Evolutionary conservation across 1,284 basidiomycete genomes (phyloP), one percentile per base, ranked within the genome.

Genomic region (Ceratobasidium sp.): DNA sequence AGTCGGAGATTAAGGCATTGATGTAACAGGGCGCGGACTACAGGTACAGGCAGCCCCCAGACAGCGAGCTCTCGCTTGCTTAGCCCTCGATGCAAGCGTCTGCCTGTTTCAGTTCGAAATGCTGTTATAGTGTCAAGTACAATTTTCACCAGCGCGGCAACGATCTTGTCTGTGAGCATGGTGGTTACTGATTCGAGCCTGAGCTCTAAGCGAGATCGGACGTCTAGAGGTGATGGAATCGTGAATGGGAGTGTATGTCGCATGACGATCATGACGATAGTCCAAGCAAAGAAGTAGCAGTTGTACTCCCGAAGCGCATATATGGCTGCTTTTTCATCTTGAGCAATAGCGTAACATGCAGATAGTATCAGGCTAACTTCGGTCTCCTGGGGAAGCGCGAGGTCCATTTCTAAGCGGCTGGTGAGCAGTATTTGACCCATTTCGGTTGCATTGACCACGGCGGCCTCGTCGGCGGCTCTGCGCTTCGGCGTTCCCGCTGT

Each of bases 201-300:
- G 1, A 20, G 2, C 0, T 9, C 2, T 15, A 75, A 26, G 28
- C 71, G 59, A 5, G n/a, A 15, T 23, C 12, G 7, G 23, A 52
- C 33, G 9, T 26, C 71, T 5, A 33, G 59, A 33, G 48, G 42
- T 2, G 71, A 65, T 5, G 71, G 71, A 10, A 44, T 33, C 4
- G 17, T 38, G 26, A 75, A 62, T 2, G 48, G 61, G 12, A 42
- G 61, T 9, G 61, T 38, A 38, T 65, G 71, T 7, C 71, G 71
- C 23, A 54, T 64, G 17, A 65, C 71, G 6, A 75, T 9, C 71
- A 75, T 75, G 12, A 33, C 38, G 12, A 75, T 65, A 17, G 70
- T 73, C 59, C 70, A 73, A 9, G 61, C 7, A 42, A 74, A 74
- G 28, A 74, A 74, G 20, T 74, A 74, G 28, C 71, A 74, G 38